These are phyloP conservation scores for Exidia glandulosa DNA, from an alignment of 768 basidiomycete genomes.

Conservation along the genomic window DNA sequence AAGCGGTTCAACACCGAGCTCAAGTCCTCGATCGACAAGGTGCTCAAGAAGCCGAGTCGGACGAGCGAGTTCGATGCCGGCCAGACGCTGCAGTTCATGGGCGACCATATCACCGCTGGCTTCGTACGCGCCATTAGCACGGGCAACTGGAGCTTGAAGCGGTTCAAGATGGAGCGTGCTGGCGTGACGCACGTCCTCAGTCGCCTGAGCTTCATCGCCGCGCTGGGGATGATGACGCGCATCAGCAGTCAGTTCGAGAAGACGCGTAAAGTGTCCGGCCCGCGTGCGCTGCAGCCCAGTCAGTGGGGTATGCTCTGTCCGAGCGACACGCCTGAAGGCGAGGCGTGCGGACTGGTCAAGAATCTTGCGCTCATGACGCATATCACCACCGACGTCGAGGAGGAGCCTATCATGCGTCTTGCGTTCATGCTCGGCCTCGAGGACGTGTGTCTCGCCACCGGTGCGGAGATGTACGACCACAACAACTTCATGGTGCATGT, in stretches of 20 bases:
- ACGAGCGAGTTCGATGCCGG: conserved; percentile 91
- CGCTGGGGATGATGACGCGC: conserved; percentile 99
- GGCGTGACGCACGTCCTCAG: conserved; percentile 97
- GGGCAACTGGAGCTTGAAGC: conserved; percentile 93
- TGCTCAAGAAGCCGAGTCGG: conserved; percentile 89
- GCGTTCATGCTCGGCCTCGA: conserved; percentile 96
- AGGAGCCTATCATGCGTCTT: conserved; percentile 81
- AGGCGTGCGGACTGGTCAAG: conserved; percentile 97
- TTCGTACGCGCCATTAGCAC: conserved; percentile 97
- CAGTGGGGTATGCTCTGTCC: conserved; percentile 99
- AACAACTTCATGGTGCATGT: conserved; percentile 92
- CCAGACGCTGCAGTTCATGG: conserved; percentile 90
- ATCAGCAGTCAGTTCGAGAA: conserved; percentile 99
- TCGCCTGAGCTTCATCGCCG: conserved; percentile 90
- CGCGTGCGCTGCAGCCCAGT: conserved; percentile 90
- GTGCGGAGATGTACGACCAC: conserved; percentile 90
- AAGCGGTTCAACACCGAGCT: conserved; percentile 97
- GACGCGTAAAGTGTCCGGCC: conserved; percentile 96
- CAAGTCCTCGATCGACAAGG: conserved; percentile 92
- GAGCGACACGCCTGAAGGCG: conserved; percentile 98
- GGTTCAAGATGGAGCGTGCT: conserved; percentile 98
- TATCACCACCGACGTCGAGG: conserved; percentile 97
- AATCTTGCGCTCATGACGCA: conserved; percentile 99
- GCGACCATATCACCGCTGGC: conserved; percentile 91
- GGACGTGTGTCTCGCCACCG: conserved; percentile 88